Percentiles rank a stretch among this genome's conserved stretches.
Evolutionary conservation across 768 basidiomycete species (phyloP).

Genomic region (Suillus fuscotomentosus): DNA sequence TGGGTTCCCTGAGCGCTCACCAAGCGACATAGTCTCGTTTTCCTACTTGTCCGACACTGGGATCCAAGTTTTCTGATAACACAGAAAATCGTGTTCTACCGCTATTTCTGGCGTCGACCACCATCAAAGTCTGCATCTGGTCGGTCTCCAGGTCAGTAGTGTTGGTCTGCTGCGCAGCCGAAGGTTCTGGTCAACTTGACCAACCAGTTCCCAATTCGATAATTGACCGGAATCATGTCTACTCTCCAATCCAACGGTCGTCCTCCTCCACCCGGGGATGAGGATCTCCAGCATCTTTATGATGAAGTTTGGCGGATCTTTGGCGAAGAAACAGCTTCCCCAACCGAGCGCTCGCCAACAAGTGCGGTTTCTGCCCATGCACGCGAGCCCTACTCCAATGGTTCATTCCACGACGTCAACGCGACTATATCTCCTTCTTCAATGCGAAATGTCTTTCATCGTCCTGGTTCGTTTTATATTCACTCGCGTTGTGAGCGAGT

Average conservation of each 20-base stretch:
- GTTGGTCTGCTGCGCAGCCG: neutral
- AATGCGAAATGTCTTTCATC: constrained; percentile 20
- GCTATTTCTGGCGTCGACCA: neutral
- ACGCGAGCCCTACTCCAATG: constrained; percentile 19
- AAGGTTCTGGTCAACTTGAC: constrained; percentile 10
- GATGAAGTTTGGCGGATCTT: constrained; percentile 75
- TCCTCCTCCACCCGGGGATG: constrained; percentile 53
- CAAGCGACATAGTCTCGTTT: neutral
- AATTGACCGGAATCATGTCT: constrained; percentile 31
- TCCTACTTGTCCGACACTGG: neutral
- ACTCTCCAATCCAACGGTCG: constrained; percentile 32
- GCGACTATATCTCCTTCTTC: constrained; percentile 8
- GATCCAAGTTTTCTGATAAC: neutral
- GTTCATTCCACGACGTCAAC: constrained; percentile 22
- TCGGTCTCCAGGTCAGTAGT: neutral
- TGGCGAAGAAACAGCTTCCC: constrained; percentile 42
- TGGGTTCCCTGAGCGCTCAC: neutral
- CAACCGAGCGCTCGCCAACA: constrained; percentile 26
- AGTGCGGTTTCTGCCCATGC: constrained; percentile 14
- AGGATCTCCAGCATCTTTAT: constrained; percentile 72
- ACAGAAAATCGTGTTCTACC: neutral
- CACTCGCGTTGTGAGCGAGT: neutral
- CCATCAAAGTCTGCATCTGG: neutral
- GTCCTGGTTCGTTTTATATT: constrained; percentile 19
- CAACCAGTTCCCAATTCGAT: constrained; percentile 2